A percentile compares a stretch with the other conserved stretches of the same genome.
Evolutionary conservation across 2,329 filamentous ascomycete genomes (phyloP).

Genomic region (Ceratocystis colombiana): DNA sequence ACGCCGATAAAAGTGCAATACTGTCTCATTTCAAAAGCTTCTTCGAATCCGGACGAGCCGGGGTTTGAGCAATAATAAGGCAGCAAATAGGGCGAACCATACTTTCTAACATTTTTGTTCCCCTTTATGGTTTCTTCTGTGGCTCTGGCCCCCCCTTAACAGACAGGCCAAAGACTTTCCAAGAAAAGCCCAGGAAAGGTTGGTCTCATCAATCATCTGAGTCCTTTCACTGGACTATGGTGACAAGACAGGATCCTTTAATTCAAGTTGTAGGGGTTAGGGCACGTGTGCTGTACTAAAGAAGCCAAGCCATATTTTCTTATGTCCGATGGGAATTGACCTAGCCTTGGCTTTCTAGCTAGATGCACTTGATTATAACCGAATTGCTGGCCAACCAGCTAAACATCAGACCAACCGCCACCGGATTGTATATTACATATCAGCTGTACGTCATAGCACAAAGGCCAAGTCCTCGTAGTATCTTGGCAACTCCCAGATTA

Average conservation of each 20-base stretch:
- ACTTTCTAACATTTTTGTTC: background rate
- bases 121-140: background rate
- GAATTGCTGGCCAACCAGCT: background rate
- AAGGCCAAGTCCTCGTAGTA: background rate
- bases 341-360: background rate
- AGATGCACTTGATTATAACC: background rate
- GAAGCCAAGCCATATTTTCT: background rate
- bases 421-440: background rate
- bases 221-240: background rate
- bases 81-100: background rate
- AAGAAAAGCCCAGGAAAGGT: background rate
- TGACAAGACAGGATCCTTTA: background rate
- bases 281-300: too few species aligned
- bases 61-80: background rate
- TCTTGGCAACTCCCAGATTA: background rate
- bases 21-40: background rate
- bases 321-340: background rate
- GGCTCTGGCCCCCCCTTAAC: background rate
- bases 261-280: background rate
- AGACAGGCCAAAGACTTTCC: background rate
- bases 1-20: background rate
- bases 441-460: constrained; percentile 9
- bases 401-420: constrained; percentile 6
- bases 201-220: background rate
- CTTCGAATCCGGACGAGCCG: background rate